phyloP scores from a whole-genome alignment of 1,284 basidiomycete genomes.

The Ceratobasidium sp. region DNA sequence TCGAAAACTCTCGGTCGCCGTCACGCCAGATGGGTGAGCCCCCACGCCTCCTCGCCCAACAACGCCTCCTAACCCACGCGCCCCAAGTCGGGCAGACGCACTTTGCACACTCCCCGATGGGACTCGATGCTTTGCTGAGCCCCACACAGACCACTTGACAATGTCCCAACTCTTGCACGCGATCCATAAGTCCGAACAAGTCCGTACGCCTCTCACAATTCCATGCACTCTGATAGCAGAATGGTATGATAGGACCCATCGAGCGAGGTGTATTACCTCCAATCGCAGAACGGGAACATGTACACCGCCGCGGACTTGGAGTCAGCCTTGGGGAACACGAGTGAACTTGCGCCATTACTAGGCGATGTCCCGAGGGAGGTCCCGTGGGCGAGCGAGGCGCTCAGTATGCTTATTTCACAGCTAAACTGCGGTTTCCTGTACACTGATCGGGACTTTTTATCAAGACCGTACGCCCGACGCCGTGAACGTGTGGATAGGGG shows the following conservation, averaged over 20 bases:
- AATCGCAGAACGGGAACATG: constrained; percentile 92
- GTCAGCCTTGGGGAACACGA: constrained; percentile 47
- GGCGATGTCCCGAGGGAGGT: constrained; percentile 74
- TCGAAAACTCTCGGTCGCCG: constrained; percentile 72
- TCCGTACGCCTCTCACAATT: constrained; percentile 25
- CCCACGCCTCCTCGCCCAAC: background rate
- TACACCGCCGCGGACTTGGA: constrained; percentile 64
- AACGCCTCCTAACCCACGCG: background rate
- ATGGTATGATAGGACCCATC: constrained; percentile 23
- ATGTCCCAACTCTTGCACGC: constrained; percentile 67
- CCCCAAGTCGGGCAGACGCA: constrained; percentile 78
- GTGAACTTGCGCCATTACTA: constrained; percentile 62
- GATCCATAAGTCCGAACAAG: constrained; percentile 34
- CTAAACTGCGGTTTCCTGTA: constrained; percentile 17
- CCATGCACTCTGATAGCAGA: background rate
- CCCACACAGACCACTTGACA: constrained; percentile 72
- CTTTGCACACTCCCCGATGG: constrained; percentile 68
- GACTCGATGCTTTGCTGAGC: constrained; percentile 80
- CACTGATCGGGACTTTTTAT: constrained; percentile 19
- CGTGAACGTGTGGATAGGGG: constrained; percentile 92
- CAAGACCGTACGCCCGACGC: constrained; percentile 79
- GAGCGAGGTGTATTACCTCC: constrained; percentile 75
- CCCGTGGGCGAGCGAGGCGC: constrained; percentile 77
- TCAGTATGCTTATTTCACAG: constrained; percentile 65
- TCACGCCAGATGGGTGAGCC: constrained; percentile 83